phyloP scores from a whole-genome alignment of 306 rosid genomes.

The Hippophae tibetana region DNA sequence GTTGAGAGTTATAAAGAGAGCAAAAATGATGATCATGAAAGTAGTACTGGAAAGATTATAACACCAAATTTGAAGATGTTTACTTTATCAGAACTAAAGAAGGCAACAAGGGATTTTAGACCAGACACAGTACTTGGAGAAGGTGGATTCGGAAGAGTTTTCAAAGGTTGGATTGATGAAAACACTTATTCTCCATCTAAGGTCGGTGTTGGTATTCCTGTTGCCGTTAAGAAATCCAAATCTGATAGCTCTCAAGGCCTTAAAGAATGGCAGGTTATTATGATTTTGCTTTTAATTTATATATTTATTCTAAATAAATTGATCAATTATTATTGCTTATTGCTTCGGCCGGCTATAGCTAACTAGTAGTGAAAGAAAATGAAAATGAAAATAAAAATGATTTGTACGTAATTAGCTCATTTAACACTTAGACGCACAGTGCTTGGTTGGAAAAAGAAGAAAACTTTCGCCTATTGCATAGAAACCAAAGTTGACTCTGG shows the following conservation, averaged over 20 bases:
- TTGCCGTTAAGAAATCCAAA: slow-evolving; percentile 72
- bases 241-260: slow-evolving; percentile 70
- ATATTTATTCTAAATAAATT: not conserved
- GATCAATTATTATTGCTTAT: too few relatives aligned
- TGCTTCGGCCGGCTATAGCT: too few relatives aligned
- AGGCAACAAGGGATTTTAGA: slow-evolving; percentile 66
- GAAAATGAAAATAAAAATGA: too few relatives aligned
- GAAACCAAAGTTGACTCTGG: too few relatives aligned
- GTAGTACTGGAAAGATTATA: slow-evolving; percentile 8
- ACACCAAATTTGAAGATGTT: slow-evolving; percentile 36
- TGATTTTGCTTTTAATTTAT: not conserved
- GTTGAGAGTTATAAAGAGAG: too few relatives aligned
- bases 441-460: too few relatives aligned
- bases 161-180: slow-evolving; percentile 78
- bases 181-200: slow-evolving; percentile 46
- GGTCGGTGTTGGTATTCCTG: slow-evolving; percentile 60
- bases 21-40: too few relatives aligned
- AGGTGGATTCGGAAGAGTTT: slow-evolving; percentile 89
- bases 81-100: slow-evolving; percentile 51
- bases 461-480: too few relatives aligned
- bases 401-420: too few relatives aligned
- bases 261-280: slow-evolving; percentile 61
- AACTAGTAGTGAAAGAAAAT: too few relatives aligned
- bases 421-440: too few relatives aligned
- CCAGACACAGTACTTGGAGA: slow-evolving; percentile 65